A percentile compares a stretch with the other conserved stretches of the same genome.
These are phyloP conservation scores for Cryphonectria japonica DNA, from an alignment of 2,329 filamentous ascomycete species.

Conservation along the genomic window DNA sequence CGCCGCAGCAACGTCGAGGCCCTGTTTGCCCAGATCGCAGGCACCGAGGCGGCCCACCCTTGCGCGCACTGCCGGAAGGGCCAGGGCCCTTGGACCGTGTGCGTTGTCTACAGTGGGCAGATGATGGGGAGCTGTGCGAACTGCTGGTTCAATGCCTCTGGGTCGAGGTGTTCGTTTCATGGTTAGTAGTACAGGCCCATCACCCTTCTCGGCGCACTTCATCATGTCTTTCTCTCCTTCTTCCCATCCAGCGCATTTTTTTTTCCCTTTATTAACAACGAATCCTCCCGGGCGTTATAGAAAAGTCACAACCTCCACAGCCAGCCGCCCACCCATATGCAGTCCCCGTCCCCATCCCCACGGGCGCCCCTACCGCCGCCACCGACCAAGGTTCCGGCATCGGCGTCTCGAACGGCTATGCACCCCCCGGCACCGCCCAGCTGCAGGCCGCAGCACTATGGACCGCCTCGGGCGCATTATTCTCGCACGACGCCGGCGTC, in stretches of 20 bases:
- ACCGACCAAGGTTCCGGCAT: conserved; percentile 33
- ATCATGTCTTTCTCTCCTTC: too few relatives aligned
- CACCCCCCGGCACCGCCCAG: conserved; percentile 11
- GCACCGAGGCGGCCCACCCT: conserved; percentile 49
- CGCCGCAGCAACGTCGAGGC: conserved; percentile 65
- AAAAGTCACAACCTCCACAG: conserved; percentile 24
- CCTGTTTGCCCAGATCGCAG: conserved; percentile 60
- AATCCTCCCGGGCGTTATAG: not conserved
- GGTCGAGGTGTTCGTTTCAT: conserved; percentile 63
- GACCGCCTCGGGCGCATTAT: conserved; percentile 26
- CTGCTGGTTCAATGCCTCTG: conserved; percentile 67
- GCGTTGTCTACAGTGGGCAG: conserved; percentile 62
- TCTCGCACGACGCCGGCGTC: conserved; percentile 43
- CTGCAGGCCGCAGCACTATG: conserved; percentile 30
- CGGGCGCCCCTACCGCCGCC: conserved; percentile 1
- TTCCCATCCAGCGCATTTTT: too few relatives aligned
- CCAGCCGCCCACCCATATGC: conserved; percentile 26
- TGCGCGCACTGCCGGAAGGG: conserved; percentile 66
- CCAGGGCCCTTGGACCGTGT: conserved; percentile 62
- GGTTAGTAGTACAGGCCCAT: conserved; percentile 45
- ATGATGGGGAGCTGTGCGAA: conserved; percentile 67
- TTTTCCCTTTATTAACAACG: too few relatives aligned
- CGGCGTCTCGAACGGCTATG: not conserved
- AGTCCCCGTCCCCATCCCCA: conserved; percentile 21
- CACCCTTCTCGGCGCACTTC: not conserved